phyloP scores from a whole-genome alignment of 225 moss, liverwort and hornwort genomes.

The Marchantia polymorpha region DNA sequence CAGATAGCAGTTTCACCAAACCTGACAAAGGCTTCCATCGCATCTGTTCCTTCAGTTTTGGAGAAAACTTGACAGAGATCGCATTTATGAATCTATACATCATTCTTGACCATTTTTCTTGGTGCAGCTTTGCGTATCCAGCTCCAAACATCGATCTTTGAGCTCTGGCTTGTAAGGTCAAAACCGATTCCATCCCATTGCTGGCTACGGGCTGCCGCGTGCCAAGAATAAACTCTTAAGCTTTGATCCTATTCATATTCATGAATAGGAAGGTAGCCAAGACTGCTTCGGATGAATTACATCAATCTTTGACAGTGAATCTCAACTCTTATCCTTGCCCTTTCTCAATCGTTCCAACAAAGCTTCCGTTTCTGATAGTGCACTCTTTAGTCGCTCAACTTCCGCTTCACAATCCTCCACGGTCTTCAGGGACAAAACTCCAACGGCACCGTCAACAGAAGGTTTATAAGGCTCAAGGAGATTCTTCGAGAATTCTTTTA shows the following conservation, averaged over 20 bases:
- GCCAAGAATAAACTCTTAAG: not conserved
- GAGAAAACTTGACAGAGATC: not conserved
- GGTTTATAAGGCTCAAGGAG: constrained; percentile 66
- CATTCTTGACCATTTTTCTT: not conserved
- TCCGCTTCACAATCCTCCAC: constrained; percentile 70
- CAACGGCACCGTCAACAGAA: constrained; percentile 16
- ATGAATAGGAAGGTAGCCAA: not conserved
- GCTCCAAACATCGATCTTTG: not conserved
- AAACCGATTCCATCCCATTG: not conserved
- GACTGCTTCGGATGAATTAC: not conserved
- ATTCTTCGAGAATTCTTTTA: constrained; percentile 73
- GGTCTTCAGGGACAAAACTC: constrained; percentile 35
- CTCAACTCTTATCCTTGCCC: constrained; percentile 45
- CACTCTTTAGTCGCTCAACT: constrained; percentile 51
- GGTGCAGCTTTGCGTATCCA: not conserved
- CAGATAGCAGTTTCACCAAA: not conserved
- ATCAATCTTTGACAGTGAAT: not conserved
- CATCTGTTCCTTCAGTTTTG: not conserved
- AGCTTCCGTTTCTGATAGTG: constrained; percentile 50
- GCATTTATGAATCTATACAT: not conserved
- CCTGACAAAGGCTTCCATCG: not conserved
- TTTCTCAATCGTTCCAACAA: constrained; percentile 60
- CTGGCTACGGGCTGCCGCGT: not conserved
- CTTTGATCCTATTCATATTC: not conserved
- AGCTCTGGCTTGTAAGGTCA: not conserved